Conservation (phyloP, 2,329 filamentous ascomycete genomes). For the Penicillium brevicompactum region DNA sequence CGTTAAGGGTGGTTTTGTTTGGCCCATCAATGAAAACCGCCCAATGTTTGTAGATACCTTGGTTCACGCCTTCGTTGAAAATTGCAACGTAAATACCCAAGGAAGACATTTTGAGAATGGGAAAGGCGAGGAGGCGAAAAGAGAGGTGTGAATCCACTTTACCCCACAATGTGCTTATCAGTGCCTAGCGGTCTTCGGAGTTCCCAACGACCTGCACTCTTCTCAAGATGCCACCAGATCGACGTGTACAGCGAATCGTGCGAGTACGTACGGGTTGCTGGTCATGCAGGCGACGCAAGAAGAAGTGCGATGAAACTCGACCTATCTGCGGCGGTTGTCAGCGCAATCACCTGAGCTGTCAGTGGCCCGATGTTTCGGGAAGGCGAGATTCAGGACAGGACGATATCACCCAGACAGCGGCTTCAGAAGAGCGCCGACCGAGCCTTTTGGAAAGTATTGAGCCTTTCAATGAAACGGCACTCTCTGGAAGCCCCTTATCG, state of each 20-base stretch:
- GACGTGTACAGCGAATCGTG: slow-evolving; percentile 32
- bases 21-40: neutral
- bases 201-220: slow-evolving; percentile 10
- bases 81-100: neutral
- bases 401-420: neutral
- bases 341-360: slow-evolving; percentile 32
- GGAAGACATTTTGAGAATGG: neutral
- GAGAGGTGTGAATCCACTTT: neutral
- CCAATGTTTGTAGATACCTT: neutral
- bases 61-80: neutral
- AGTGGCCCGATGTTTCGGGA: slow-evolving; percentile 28
- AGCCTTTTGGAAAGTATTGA: slow-evolving; percentile 11
- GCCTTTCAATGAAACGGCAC: slow-evolving; percentile 3
- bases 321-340: slow-evolving; percentile 37
- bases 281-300: slow-evolving; percentile 35
- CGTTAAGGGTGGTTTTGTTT: neutral
- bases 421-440: neutral
- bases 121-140: neutral
- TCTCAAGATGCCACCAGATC: slow-evolving; percentile 16
- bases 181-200: neutral
- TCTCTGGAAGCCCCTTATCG: slow-evolving; percentile 12
- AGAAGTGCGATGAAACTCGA: slow-evolving; percentile 37
- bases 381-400: slow-evolving; percentile 10
- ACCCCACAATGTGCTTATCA: slow-evolving; percentile 13
- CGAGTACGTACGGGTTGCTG: slow-evolving; percentile 37